Base-by-base conservation (phyloP, 805 yeast species). In the Candida nitratophila region DNA sequence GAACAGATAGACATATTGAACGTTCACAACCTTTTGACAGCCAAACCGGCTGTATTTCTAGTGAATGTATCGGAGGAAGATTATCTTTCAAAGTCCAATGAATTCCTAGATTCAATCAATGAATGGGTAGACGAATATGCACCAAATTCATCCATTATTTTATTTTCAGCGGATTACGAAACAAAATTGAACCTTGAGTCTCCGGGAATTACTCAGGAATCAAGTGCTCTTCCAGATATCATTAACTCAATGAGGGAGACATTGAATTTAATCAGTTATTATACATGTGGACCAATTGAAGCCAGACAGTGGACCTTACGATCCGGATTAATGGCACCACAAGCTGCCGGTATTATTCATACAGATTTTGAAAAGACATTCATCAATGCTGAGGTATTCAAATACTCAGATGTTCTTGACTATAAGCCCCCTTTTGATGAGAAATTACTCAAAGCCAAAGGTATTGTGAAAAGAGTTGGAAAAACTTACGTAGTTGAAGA, bases 261-360 rank as follows among this genome's bases (percentile, higher is more conserved):
- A 49, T 74, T 90, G 48, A 84, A 85, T 53, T 80, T 93, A 65
- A 89, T 90, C 53, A 88, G 96, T 43, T 93, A 83, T 74, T 93
- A 88, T 77, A 93, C 99, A 31, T 83, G 93, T 62, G 99, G 99
- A 55, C 85, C 95, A 36, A 87, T 86, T 50, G 99, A 93, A 71
- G 96, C 90, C 41, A 84, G 97, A 66, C 97, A 95, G 68, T 93
- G 99, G 99, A 93, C 99, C 31, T 81, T 93, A 50, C 81, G 98
- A 69, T 72, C 74, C 54, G 95, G 95, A 55, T 85, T 91, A 39
- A 83, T 86, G 56, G 97, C 97, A 43, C 99, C 99, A n/a, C 89
- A 86, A 60, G 98, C 99, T 38, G 99, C 99, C 20, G 98, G 97
- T 64, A 96, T 93, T 38, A 91, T 91, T 57, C 99, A 93, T 67